phyloP scores from a whole-genome alignment of 768 basidiomycete species.

The Rhodotorula sphaerocarpa region DNA sequence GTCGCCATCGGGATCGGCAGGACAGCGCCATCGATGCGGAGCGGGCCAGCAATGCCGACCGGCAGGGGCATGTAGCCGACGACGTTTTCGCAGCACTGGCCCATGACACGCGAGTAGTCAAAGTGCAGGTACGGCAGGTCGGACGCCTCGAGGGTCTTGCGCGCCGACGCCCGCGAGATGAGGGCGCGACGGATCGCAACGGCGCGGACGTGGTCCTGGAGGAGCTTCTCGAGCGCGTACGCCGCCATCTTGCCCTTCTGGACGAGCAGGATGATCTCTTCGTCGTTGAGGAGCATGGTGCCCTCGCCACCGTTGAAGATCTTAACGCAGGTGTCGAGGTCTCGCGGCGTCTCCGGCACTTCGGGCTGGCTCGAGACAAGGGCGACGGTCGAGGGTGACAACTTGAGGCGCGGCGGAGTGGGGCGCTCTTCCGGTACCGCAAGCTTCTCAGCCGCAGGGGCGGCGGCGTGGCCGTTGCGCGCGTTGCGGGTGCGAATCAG shows the following conservation, averaged over 20 bases:
- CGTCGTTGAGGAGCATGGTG: slow-evolving; percentile 59
- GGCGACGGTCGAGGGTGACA: slow-evolving; percentile 34
- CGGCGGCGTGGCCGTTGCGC: slow-evolving; percentile 1
- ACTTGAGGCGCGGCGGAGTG: slow-evolving; percentile 13
- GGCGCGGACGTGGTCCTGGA: slow-evolving; percentile 80
- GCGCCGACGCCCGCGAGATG: slow-evolving; percentile 72
- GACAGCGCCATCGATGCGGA: slow-evolving; percentile 73
- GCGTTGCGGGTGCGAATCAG: slow-evolving; percentile 30
- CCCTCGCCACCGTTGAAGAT: slow-evolving; percentile 55
- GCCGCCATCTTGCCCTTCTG: slow-evolving; percentile 87
- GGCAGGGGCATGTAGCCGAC: slow-evolving; percentile 94
- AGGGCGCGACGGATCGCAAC: slow-evolving; percentile 77
- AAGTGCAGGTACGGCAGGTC: slow-evolving; percentile 75
- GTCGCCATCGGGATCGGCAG: slow-evolving; percentile 98
- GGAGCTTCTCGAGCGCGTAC: slow-evolving; percentile 90
- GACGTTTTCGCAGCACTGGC: slow-evolving; percentile 98
- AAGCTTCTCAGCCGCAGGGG: background rate
- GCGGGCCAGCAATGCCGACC: slow-evolving; percentile 90
- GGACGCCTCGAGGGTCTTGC: slow-evolving; percentile 72
- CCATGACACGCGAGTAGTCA: slow-evolving; percentile 87
- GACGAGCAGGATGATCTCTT: slow-evolving; percentile 78
- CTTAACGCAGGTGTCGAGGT: slow-evolving; percentile 65
- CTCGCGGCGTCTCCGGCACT: slow-evolving; percentile 27
- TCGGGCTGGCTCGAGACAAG: slow-evolving; percentile 27
- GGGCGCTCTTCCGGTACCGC: too few relatives aligned